These are phyloP conservation scores for Ophioceras dolichostomum DNA, from an alignment of 2,329 filamentous ascomycete species.

Conservation along the genomic window DNA sequence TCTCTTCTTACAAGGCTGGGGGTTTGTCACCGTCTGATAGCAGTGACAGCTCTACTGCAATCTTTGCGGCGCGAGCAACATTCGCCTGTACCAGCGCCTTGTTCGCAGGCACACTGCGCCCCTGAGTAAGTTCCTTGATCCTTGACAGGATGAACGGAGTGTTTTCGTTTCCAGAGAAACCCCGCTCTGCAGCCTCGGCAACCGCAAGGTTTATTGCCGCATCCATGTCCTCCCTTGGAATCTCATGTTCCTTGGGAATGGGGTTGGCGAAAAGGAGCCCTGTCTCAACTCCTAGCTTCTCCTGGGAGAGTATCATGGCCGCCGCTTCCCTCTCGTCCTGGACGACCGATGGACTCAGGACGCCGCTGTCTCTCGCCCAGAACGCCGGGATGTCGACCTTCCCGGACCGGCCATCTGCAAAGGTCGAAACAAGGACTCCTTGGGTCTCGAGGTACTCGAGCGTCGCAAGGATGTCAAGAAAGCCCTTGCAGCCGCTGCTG, in stretches of 20 bases:
- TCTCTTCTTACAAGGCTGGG: background rate
- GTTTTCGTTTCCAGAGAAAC: constrained; percentile 61
- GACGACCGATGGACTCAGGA: constrained; percentile 65
- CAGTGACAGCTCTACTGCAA: constrained; percentile 39
- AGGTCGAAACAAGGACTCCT: constrained; percentile 76
- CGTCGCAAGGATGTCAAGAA: constrained; percentile 82
- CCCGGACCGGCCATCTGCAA: constrained; percentile 65
- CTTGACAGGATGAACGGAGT: constrained; percentile 73
- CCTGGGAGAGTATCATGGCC: constrained; percentile 74
- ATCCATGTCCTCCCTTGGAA: constrained; percentile 61
- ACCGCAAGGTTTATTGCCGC: constrained; percentile 56
- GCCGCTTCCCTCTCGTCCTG: constrained; percentile 71
- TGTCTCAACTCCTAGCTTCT: constrained; percentile 57
- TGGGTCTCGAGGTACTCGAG: constrained; percentile 65
- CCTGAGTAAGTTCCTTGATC: constrained; percentile 66
- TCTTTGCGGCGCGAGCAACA: constrained; percentile 39
- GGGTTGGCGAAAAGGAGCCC: constrained; percentile 86
- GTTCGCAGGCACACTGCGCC: constrained; percentile 63
- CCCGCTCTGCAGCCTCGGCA: constrained; percentile 46
- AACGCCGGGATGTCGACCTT: constrained; percentile 83
- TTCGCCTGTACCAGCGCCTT: constrained; percentile 45
- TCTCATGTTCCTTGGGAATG: constrained; percentile 57
- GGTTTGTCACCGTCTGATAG: constrained; percentile 11
- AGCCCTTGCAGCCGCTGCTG: constrained; percentile 88
- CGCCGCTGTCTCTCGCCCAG: constrained; percentile 78